A percentile compares a stretch with the other conserved stretches of the same genome.
Evolutionary conservation across 805 yeast species (phyloP).

Genomic region (Ogataea kodamae): DNA sequence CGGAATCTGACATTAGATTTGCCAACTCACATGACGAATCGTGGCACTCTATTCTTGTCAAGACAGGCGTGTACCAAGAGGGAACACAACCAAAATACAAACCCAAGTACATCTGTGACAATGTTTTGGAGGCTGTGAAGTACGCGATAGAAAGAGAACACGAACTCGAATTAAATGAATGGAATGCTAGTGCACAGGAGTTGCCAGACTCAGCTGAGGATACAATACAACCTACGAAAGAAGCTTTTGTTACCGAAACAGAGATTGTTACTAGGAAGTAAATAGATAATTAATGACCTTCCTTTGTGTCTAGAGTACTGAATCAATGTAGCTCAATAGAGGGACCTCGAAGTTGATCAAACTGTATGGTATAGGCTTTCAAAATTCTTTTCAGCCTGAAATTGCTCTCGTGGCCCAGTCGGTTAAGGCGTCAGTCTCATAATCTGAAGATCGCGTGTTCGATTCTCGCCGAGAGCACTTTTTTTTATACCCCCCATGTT

Average conservation of each 20-base stretch:
- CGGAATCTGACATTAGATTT: constrained; percentile 83
- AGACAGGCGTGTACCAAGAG: constrained; percentile 82
- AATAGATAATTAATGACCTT: neutral
- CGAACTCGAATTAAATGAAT: constrained; percentile 63
- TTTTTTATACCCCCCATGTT: no score
- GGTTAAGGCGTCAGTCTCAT: constrained; percentile 41
- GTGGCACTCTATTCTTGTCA: constrained; percentile 81
- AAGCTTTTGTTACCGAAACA: constrained; percentile 47
- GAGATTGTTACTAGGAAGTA: constrained; percentile 25
- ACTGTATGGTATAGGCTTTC: neutral
- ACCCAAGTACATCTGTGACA: constrained; percentile 70
- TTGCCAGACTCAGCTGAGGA: constrained; percentile 17
- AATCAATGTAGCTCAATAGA: no score
- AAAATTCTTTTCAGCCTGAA: neutral
- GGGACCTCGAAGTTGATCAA: neutral
- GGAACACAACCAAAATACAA: constrained; percentile 76
- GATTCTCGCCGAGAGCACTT: constrained; percentile 38
- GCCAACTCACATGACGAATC: constrained; percentile 83
- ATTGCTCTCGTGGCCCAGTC: constrained; percentile 38
- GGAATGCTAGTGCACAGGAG: constrained; percentile 48
- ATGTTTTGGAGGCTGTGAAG: constrained; percentile 78
- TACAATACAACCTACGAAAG: constrained; percentile 39
- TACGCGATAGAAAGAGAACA: constrained; percentile 84
- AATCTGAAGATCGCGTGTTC: constrained; percentile 41
- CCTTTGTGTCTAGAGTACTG: no score